Conservation (phyloP, 2,329 filamentous ascomycete genomes). For the Chrysoporthe cubensis region DNA sequence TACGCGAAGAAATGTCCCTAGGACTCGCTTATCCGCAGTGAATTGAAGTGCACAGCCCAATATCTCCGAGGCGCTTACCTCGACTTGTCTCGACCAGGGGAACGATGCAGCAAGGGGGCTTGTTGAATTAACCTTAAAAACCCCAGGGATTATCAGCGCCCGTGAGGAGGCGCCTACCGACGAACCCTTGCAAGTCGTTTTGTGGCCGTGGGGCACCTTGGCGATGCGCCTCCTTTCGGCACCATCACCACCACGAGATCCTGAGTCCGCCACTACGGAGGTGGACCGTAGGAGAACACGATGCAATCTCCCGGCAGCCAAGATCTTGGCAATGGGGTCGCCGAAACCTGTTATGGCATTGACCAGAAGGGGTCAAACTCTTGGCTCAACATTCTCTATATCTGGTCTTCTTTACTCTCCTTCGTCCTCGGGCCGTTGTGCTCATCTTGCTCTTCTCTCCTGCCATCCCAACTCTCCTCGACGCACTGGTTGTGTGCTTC, state of each 20-base stretch:
- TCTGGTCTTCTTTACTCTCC: conserved; percentile 14
- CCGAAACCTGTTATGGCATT: conserved; percentile 18
- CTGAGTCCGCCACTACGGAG: conserved; percentile 13
- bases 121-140: conserved; percentile 16
- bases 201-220: conserved; percentile 21
- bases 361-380: conserved; percentile 16
- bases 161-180: conserved; percentile 6
- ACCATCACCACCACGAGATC: conserved; percentile 15
- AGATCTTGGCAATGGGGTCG: conserved; percentile 23
- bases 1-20: not conserved
- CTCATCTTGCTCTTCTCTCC: conserved; percentile 11
- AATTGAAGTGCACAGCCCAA: not conserved
- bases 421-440: conserved; percentile 6
- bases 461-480: conserved; percentile 17
- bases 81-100: conserved; percentile 8
- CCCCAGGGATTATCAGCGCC: conserved; percentile 15
- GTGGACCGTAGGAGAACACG: not conserved
- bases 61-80: not conserved
- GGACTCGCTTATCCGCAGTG: not conserved
- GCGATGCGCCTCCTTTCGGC: conserved; percentile 23
- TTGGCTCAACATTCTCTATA: conserved; percentile 19
- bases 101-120: not conserved
- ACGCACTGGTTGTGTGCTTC: conserved; percentile 25
- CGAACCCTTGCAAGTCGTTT: conserved; percentile 18
- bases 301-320: conserved; percentile 15